These are phyloP conservation scores for Apiospora marii DNA, from an alignment of 2,329 filamentous ascomycete genomes.

Conservation along the genomic window DNA sequence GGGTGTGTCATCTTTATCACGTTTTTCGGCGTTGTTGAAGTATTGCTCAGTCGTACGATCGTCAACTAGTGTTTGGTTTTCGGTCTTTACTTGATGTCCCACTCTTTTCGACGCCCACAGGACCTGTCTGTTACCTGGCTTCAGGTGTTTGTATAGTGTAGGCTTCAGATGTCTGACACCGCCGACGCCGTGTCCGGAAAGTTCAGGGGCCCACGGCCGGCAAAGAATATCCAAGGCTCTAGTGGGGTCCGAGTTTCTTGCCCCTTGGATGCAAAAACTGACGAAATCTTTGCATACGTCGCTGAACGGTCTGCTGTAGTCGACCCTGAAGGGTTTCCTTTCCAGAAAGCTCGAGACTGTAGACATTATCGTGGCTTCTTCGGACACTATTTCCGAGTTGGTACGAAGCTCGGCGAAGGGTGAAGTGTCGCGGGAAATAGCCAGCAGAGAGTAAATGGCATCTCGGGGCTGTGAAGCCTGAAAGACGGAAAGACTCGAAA, in stretches of 20 bases:
- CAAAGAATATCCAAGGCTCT: background rate
- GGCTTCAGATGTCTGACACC: too few relatives aligned
- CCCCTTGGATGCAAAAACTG: constrained; percentile 39
- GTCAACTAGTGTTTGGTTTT: too few relatives aligned
- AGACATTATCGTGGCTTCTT: constrained; percentile 17
- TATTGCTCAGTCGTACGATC: too few relatives aligned
- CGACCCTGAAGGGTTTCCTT: constrained; percentile 40
- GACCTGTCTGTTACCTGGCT: too few relatives aligned
- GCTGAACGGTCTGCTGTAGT: constrained; percentile 41
- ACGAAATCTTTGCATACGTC: constrained; percentile 47
- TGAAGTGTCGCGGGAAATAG: constrained; percentile 44
- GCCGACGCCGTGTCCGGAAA: too few relatives aligned
- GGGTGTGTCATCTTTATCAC: too few relatives aligned
- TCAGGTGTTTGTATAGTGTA: too few relatives aligned
- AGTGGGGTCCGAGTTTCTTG: constrained; percentile 32
- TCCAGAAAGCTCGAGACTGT: constrained; percentile 29
- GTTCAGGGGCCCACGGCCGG: background rate
- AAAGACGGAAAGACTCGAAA: background rate
- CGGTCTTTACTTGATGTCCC: too few relatives aligned
- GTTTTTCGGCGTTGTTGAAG: too few relatives aligned
- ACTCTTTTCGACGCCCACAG: too few relatives aligned
- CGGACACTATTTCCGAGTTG: background rate
- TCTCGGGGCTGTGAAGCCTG: constrained; percentile 39
- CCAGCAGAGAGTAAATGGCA: constrained; percentile 44
- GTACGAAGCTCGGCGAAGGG: constrained; percentile 28